Evolutionary conservation across 352 stramenopile genomes (phyloP), one percentile per base, ranked within the genome.

Genomic region (Phytophthora syringae): DNA sequence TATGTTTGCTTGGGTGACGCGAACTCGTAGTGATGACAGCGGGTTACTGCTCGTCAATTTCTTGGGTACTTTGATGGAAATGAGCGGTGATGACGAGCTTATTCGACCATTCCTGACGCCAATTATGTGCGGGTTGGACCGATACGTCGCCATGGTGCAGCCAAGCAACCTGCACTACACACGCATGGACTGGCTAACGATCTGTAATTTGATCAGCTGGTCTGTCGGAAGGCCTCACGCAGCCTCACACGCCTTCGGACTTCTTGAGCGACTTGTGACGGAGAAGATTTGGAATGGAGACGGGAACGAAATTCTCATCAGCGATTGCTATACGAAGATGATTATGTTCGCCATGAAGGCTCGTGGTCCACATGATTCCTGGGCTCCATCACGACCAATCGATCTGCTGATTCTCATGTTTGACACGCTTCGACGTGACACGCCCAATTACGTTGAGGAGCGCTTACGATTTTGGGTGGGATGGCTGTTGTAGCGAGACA

Each of bases 201-300:
- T 93, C 16, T 88, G 73, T 22, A 84, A 76, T 36, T 45, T 93
- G 27, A 84, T 93, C 30, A 82, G 71, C 32, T 90, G 67, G 79
- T 89, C 82, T 2, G 72, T 84, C 10, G 53, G 52, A 25, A 62
- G 65, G 39, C 61, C 68, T 21, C 60, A 86, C 12, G 84, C 80
- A n/a, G 71, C 84, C 3, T 62, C 70, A 2, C 80, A 89, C 24
- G 84, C 65, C 3, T 91, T 93, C 45, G 70, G 71, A 22, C 70
- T 93, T 7, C 51, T 93, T n/a, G 79, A 91, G 22, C 77, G 76
- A 2, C 73, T 93, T 6, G 80, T 93, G 25, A 70, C 57, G 4
- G 67, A 75, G 36, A 72, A 82, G 34, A 76, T 90, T 10, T 92
- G 84, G 84, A 77, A 72, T 34, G 56, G 61, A 18, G 69, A 79